Percentiles rank a stretch among this genome's conserved stretches.
phyloP scores from a whole-genome alignment of 192 early-diverging fungal species.

The Globomyces pollinis-pini region DNA sequence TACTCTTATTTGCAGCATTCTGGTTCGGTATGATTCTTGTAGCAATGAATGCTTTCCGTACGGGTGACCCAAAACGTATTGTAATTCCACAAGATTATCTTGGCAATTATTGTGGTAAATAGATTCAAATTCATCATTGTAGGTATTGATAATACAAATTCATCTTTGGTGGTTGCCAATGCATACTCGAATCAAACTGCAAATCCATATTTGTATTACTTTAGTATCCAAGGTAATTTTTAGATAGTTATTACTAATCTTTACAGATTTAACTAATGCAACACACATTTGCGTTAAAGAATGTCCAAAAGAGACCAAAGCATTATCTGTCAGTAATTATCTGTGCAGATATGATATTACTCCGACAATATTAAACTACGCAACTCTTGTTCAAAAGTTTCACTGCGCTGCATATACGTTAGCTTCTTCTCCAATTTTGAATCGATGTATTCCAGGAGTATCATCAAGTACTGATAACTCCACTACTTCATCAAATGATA shows the following conservation, averaged over 20 bases:
- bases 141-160: slow-evolving; percentile 6
- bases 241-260: too few relatives aligned
- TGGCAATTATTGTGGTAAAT: slow-evolving; percentile 18
- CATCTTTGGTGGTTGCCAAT: neutral
- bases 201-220: slow-evolving; percentile 17
- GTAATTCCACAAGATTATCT: slow-evolving; percentile 11
- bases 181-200: slow-evolving; percentile 3
- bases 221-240: slow-evolving; percentile 7
- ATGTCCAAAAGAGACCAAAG: slow-evolving; percentile 10
- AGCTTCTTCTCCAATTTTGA: slow-evolving; percentile 12
- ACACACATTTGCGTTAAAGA: slow-evolving; percentile 5
- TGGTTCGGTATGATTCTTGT: slow-evolving; percentile 14
- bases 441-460: slow-evolving; percentile 15
- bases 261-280: neutral
- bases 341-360: neutral
- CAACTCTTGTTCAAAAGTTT: neutral
- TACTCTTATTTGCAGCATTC: slow-evolving; percentile 14
- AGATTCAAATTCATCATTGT: too few relatives aligned
- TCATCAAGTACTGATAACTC: neutral
- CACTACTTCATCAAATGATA: neutral
- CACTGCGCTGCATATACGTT: slow-evolving; percentile 10
- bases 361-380: slow-evolving; percentile 5
- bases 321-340: neutral
- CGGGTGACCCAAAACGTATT: slow-evolving; percentile 11
- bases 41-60: slow-evolving; percentile 7